phyloP scores from a whole-genome alignment of 495 filamentous ascomycete genomes.

The Hypomontagnella submonticulosa region DNA sequence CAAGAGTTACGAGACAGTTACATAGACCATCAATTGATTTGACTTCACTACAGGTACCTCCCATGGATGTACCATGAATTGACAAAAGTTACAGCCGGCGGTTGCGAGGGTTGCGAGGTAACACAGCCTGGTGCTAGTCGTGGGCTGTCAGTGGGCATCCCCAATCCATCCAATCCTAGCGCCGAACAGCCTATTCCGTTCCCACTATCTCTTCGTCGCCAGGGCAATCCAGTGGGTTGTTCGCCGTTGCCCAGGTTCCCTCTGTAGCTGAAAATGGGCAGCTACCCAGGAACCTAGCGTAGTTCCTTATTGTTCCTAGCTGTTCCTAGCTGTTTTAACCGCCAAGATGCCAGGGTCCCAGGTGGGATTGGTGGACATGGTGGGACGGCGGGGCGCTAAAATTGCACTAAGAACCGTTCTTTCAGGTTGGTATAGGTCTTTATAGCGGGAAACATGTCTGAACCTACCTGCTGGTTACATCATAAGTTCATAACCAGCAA shows the following conservation, averaged over 20 bases:
- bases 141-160: not conserved
- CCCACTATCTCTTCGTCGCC: constrained; percentile 37
- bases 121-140: constrained; percentile 31
- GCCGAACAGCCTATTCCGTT: constrained; percentile 19
- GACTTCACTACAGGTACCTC: no score
- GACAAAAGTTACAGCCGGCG: no score
- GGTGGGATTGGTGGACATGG: constrained; percentile 28
- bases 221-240: constrained; percentile 42
- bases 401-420: constrained; percentile 27
- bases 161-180: constrained; percentile 38
- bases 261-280: constrained; percentile 42
- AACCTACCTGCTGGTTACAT: constrained; percentile 32
- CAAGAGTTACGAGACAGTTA: constrained; percentile 14
- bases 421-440: not conserved
- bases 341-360: constrained; percentile 38
- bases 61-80: no score
- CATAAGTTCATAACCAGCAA: constrained; percentile 37
- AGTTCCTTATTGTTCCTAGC: not conserved
- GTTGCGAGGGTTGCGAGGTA: constrained; percentile 36
- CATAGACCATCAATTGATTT: constrained; percentile 1
- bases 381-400: constrained; percentile 41
- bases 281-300: constrained; percentile 28
- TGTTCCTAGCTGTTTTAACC: constrained; percentile 29
- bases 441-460: constrained; percentile 26
- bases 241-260: constrained; percentile 35